A percentile compares a stretch with the other conserved stretches of the same genome.
Conservation (phyloP, 352 stramenopile genomes). For the Phytopythium sindhum region DNA sequence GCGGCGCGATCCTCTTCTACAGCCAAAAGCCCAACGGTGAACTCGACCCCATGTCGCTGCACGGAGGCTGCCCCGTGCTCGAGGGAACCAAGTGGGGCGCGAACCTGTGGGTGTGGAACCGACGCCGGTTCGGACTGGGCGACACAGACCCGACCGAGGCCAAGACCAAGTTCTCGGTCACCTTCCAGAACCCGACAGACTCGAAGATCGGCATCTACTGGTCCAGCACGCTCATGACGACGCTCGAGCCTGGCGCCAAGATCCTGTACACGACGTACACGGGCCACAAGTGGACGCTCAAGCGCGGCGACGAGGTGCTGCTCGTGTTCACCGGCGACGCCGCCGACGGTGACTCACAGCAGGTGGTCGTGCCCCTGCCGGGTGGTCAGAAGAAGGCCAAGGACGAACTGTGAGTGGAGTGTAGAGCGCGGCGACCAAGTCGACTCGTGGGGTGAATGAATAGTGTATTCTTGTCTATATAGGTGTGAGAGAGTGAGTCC, state of each 20-base stretch:
- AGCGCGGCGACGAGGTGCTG: conserved; percentile 45
- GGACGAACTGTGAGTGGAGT: conserved; percentile 37
- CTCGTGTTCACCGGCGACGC: conserved; percentile 47
- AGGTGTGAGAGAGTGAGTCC: neutral
- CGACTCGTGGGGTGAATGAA: conserved; percentile 9
- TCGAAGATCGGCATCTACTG: conserved; percentile 57
- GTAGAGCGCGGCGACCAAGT: neutral
- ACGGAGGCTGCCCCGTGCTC: conserved; percentile 96
- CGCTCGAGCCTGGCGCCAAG: conserved; percentile 38
- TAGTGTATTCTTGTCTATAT: conserved; percentile 19
- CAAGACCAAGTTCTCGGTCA: conserved; percentile 44
- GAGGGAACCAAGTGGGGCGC: conserved; percentile 95
- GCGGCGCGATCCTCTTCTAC: conserved; percentile 97
- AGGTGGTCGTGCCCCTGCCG: conserved; percentile 36
- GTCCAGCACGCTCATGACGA: conserved; percentile 67
- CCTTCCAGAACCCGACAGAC: conserved; percentile 67
- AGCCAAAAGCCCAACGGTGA: conserved; percentile 93
- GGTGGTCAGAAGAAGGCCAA: conserved; percentile 20
- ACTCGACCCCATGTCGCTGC: conserved; percentile 79
- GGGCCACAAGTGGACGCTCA: conserved; percentile 68
- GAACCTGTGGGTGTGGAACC: conserved; percentile 98
- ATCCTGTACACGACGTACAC: conserved; percentile 62
- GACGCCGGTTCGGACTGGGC: conserved; percentile 68
- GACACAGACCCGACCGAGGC: conserved; percentile 12
- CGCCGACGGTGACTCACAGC: conserved; percentile 47